Base-by-base conservation (phyloP, 1,284 basidiomycete genomes). In the Schizophyllum amplum region DNA sequence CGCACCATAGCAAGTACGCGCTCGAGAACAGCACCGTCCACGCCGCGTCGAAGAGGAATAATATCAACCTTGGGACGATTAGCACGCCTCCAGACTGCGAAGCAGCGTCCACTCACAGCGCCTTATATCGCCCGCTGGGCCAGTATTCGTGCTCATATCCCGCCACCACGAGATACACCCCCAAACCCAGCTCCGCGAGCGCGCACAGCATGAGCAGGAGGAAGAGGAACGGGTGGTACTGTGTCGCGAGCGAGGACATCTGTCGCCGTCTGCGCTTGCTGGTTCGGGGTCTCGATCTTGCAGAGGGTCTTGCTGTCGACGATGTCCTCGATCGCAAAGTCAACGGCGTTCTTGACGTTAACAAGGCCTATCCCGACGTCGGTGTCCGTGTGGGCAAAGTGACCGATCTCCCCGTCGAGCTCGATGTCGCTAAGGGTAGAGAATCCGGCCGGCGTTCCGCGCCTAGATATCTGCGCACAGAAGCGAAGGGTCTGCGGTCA, bases 21-120 rank as follows among this genome's bases (percentile, higher is more conserved):
- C 78, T 74, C 11, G 82, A 78, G 64, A 88, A 90, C 27, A 87
- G 61, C 1, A 79, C 74, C 21, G 87, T 89, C 87, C 88, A 90
- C 22, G 77, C 72, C 3, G 88, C 78, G 62, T 83, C 84, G 68
- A 90, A 86, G 62, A 84, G 75, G 57, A 85, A 78, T 53, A 87
- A 67, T 52, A 86, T 80, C 56, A 87, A 65, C 47, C 33, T 42
- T 9, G 4, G 33, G 3, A 42, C 13, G 17, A 17, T 9, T 42
- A 42, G 33, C 17, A 13, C 3, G 33, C 33, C 33, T 42, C 17
- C 79, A 80, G 25, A 6, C 9, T 22, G 56, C 21, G 33, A 52
- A 5, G 33, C 55, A 7, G 23, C 53, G 57, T 83, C 66, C 65
- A 87, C 87, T 42, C 33, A 42, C 33, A 89, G 64, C 11, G 81